phyloP scores from a whole-genome alignment of 2,329 filamentous ascomycete species.

The Apiospora marii region DNA sequence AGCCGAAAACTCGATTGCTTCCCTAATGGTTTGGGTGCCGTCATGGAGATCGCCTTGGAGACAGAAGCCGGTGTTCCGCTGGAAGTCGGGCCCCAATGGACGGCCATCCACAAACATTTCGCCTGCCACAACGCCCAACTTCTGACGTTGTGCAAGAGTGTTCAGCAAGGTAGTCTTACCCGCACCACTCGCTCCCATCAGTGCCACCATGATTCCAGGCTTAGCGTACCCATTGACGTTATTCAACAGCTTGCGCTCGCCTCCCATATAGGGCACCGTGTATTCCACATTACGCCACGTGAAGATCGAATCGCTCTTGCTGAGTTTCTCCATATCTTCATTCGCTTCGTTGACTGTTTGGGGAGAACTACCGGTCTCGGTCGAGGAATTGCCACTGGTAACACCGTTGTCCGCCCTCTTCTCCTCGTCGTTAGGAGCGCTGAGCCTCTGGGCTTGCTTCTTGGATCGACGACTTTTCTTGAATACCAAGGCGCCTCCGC shows the following conservation, averaged over 20 bases:
- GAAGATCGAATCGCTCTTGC: slow-evolving; percentile 26
- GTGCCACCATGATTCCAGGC: slow-evolving; percentile 69
- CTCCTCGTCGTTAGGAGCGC: slow-evolving; percentile 63
- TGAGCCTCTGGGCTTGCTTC: slow-evolving; percentile 54
- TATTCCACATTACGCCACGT: slow-evolving; percentile 27
- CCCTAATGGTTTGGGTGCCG: slow-evolving; percentile 70
- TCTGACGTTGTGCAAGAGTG: slow-evolving; percentile 67
- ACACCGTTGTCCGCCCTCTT: slow-evolving; percentile 49
- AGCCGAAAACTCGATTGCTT: slow-evolving; percentile 72
- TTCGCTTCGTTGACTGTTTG: slow-evolving; percentile 34
- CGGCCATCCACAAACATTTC: slow-evolving; percentile 77
- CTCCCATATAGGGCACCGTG: slow-evolving; percentile 54
- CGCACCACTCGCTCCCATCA: slow-evolving; percentile 71
- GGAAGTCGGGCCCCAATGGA: slow-evolving; percentile 67
- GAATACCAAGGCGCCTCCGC: slow-evolving; percentile 75
- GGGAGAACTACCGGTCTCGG: slow-evolving; percentile 30
- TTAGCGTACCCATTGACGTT: slow-evolving; percentile 67
- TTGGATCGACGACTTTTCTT: slow-evolving; percentile 72
- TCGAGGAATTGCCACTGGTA: slow-evolving; percentile 38
- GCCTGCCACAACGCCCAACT: slow-evolving; percentile 61
- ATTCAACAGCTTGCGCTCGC: slow-evolving; percentile 64
- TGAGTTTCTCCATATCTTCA: slow-evolving; percentile 34
- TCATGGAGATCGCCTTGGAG: slow-evolving; percentile 78
- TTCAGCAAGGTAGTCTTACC: slow-evolving; percentile 71
- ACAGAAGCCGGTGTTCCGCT: slow-evolving; percentile 74